Evolutionary conservation across 2,329 filamentous ascomycete species (phyloP).

Genomic region (Beauveria caledonica): DNA sequence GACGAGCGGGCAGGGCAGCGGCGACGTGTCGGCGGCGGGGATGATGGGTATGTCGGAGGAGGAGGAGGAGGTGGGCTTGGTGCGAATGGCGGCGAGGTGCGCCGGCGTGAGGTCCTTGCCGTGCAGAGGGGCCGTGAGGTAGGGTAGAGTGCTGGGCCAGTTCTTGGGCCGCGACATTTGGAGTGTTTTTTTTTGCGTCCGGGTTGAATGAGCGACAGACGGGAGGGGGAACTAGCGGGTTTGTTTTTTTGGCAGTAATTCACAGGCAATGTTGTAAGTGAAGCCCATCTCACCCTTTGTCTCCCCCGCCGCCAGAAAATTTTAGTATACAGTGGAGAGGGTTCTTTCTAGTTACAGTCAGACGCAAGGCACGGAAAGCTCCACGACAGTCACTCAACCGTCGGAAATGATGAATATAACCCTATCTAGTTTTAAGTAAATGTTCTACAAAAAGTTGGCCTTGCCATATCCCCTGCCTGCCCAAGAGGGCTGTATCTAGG

Average conservation of each 20-base stretch:
- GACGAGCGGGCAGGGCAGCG: slow-evolving; percentile 41
- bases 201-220: background rate
- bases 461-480: background rate
- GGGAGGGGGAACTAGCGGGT: too few species aligned
- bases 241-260: too few species aligned
- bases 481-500: background rate
- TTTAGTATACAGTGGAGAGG: background rate
- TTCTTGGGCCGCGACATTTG: slow-evolving; percentile 40
- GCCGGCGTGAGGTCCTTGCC: slow-evolving; percentile 34
- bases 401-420: background rate
- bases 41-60: slow-evolving; percentile 17
- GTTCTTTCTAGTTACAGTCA: background rate
- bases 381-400: background rate
- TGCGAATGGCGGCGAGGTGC: slow-evolving; percentile 34
- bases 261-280: background rate
- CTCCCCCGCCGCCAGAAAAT: background rate
- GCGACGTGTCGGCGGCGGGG: slow-evolving; percentile 25
- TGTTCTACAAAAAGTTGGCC: slow-evolving; percentile 9
- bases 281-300: background rate
- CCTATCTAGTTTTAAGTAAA: slow-evolving; percentile 10
- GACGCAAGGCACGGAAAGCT: background rate
- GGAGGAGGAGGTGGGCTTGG: slow-evolving; percentile 15
- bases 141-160: slow-evolving; percentile 47
- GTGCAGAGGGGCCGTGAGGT: slow-evolving; percentile 43
- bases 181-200: background rate